Percentiles rank a stretch among this genome's conserved stretches.
These are phyloP conservation scores for Kluyveromyces wickerhamii DNA, from an alignment of 805 yeast species.

Conservation along the genomic window DNA sequence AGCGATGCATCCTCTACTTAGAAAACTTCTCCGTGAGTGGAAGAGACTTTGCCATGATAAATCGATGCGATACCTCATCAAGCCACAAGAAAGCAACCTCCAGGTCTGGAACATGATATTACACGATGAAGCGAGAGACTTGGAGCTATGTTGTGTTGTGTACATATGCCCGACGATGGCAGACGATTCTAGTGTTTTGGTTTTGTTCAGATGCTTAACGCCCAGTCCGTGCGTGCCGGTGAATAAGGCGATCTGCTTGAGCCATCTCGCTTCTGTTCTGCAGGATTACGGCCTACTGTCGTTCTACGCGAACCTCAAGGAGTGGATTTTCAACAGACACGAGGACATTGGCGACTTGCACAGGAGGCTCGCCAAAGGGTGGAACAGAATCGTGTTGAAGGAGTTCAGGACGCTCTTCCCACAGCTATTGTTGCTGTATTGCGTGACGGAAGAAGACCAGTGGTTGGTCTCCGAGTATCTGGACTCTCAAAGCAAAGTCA, in stretches of 20 bases:
- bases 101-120: constrained; percentile 28
- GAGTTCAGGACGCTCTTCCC: constrained; percentile 25
- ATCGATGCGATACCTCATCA: constrained; percentile 14
- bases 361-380: constrained; percentile 11
- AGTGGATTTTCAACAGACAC: constrained; percentile 11
- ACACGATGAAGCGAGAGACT: constrained; percentile 11
- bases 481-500: neutral
- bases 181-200: constrained; percentile 13
- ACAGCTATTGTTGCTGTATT: constrained; percentile 15
- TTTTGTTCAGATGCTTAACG: constrained; percentile 23
- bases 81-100: constrained; percentile 29
- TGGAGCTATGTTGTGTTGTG: constrained; percentile 21
- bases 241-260: constrained; percentile 20
- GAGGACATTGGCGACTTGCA: neutral
- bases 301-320: constrained; percentile 18
- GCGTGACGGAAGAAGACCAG: neutral
- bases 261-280: constrained; percentile 16
- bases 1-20: constrained; percentile 18
- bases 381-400: constrained; percentile 27
- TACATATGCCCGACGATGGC: constrained; percentile 13
- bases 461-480: constrained; percentile 1
- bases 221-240: constrained; percentile 23
- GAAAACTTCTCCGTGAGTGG: constrained; percentile 28
- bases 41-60: constrained; percentile 14
- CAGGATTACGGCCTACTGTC: constrained; percentile 16